These are phyloP conservation scores for Tricholoma matsutake DNA, from an alignment of 768 basidiomycete genomes.

Conservation along the genomic window DNA sequence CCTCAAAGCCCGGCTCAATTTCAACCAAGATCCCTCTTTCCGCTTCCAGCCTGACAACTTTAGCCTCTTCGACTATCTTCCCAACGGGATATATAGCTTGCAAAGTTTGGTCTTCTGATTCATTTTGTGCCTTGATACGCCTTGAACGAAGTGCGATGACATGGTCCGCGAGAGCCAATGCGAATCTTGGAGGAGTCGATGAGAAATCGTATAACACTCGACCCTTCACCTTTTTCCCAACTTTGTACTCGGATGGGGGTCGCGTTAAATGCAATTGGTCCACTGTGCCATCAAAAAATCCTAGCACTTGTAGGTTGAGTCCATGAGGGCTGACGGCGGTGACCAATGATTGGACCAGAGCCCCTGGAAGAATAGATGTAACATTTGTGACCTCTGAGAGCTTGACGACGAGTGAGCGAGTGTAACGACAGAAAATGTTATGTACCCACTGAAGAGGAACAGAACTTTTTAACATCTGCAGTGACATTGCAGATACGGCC, in stretches of 20 bases:
- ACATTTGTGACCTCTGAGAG: conserved; percentile 76
- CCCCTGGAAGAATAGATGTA: conserved; percentile 82
- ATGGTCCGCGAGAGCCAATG: conserved; percentile 74
- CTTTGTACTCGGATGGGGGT: conserved; percentile 44
- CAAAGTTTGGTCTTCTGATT: conserved; percentile 27
- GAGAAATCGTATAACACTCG: conserved; percentile 81
- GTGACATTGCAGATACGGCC: conserved; percentile 76
- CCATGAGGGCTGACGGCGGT: conserved; percentile 74
- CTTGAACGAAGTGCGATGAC: conserved; percentile 54
- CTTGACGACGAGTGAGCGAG: conserved; percentile 30
- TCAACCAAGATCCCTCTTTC: conserved; percentile 82
- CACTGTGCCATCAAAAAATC: conserved; percentile 88
- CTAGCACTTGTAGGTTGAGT: conserved; percentile 83
- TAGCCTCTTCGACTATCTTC: conserved; percentile 64
- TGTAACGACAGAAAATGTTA: conserved; percentile 5
- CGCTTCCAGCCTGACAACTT: conserved; percentile 68
- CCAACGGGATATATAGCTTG: conserved; percentile 72
- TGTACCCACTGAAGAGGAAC: conserved; percentile 52
- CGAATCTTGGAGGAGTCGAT: conserved; percentile 76
- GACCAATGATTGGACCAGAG: conserved; percentile 77
- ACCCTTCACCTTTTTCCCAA: conserved; percentile 78
- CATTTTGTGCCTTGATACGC: conserved; percentile 23
- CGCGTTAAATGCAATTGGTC: conserved; percentile 74
- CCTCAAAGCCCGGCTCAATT: conserved; percentile 60
- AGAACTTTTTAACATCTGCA: conserved; percentile 45